These are phyloP conservation scores for Fistulina hepatica DNA, from an alignment of 1,284 basidiomycete species.

Conservation along the genomic window DNA sequence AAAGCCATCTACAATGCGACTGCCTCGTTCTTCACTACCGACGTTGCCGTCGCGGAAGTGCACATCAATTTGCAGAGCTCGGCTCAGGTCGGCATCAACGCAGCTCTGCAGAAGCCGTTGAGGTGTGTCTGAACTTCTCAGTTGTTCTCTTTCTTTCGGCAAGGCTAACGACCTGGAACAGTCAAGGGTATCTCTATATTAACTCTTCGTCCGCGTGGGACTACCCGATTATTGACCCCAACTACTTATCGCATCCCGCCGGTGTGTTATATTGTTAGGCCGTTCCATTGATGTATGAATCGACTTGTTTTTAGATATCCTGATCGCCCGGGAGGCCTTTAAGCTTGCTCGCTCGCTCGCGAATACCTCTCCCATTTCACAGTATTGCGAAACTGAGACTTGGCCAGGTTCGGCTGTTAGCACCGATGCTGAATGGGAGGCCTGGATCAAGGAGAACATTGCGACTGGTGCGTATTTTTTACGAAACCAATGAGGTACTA, in stretches of 20 bases:
- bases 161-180: no score
- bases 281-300: background rate
- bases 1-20: constrained; percentile 47
- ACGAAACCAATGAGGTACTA: no score
- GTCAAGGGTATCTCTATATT: constrained; percentile 17
- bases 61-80: background rate
- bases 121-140: no score
- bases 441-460: background rate
- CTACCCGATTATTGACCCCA: constrained; percentile 3
- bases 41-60: constrained; percentile 20
- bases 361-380: constrained; percentile 28
- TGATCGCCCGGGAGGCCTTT: constrained; percentile 46
- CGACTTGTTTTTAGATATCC: constrained; percentile 34
- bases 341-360: constrained; percentile 40
- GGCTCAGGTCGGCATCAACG: constrained; percentile 5
- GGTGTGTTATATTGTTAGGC: background rate
- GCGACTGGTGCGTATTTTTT: no score
- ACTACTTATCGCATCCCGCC: constrained; percentile 35
- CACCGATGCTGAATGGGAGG: constrained; percentile 28
- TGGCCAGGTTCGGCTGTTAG: constrained; percentile 29
- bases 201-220: constrained; percentile 1
- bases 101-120: background rate
- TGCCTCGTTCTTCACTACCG: constrained; percentile 37
- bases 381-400: constrained; percentile 26
- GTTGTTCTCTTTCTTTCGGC: no score